A percentile compares a stretch with the other conserved stretches of the same genome.
These are phyloP conservation scores for Bonnemaisonia californica DNA, from an alignment of 31 red algal species.

Conservation along the genomic window DNA sequence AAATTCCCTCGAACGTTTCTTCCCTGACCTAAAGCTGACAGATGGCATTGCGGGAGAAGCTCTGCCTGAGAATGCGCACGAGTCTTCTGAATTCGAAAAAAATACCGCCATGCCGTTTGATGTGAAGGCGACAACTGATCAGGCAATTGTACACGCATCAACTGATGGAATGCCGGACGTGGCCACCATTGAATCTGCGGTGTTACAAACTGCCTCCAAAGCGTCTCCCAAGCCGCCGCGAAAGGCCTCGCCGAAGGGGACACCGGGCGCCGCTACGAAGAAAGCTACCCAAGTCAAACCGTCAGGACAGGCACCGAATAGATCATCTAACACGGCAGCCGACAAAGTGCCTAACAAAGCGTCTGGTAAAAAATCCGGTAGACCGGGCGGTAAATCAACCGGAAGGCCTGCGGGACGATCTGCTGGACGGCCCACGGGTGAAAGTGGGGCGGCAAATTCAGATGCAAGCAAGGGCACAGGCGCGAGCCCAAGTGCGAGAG, in stretches of 20 bases:
- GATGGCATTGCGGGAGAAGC: slow-evolving; percentile 51
- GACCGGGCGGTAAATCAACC: neutral
- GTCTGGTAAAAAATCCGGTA: neutral
- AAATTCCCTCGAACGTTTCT: slow-evolving; percentile 62
- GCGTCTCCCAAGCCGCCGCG: slow-evolving; percentile 5
- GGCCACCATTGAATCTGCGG: slow-evolving; percentile 9
- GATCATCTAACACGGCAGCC: neutral
- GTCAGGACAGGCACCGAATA: neutral
- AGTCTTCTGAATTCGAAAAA: slow-evolving; percentile 29
- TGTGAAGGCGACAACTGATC: neutral
- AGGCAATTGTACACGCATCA: slow-evolving; percentile 25
- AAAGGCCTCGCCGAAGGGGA: no score
- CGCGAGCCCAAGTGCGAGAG: neutral
- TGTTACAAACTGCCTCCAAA: slow-evolving; percentile 10
- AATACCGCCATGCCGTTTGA: slow-evolving; percentile 30
- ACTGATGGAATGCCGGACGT: slow-evolving; percentile 16
- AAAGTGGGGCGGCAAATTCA: neutral
- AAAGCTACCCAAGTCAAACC: neutral
- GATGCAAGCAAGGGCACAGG: no score
- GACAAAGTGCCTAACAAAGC: neutral
- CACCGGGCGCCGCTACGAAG: neutral
- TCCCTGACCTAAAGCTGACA: slow-evolving; percentile 54
- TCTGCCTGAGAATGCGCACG: slow-evolving; percentile 30
- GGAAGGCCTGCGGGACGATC: neutral
- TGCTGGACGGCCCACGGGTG: neutral